phyloP scores from a whole-genome alignment of 768 basidiomycete species.

The Lentinula aciculospora region DNA sequence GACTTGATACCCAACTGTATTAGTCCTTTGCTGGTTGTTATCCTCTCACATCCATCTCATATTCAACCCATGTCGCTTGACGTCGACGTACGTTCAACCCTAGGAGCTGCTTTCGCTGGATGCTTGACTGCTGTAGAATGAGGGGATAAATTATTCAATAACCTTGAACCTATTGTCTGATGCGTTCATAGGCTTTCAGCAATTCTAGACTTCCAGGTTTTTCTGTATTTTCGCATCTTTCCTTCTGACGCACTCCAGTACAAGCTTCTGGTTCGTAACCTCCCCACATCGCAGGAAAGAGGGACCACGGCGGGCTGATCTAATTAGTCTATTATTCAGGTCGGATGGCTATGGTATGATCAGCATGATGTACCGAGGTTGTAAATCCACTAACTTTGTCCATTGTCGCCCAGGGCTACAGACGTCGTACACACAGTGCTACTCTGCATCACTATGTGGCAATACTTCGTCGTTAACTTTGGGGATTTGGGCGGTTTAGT shows the following conservation, averaged over 20 bases:
- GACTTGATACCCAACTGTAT: too few species aligned
- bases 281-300: too few species aligned
- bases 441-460: constrained; percentile 9
- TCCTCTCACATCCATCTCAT: neutral
- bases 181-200: constrained; percentile 9
- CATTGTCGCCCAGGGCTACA: neutral
- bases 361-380: neutral
- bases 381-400: too few species aligned
- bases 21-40: too few species aligned
- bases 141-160: neutral
- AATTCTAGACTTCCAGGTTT: constrained; percentile 11
- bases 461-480: constrained; percentile 2
- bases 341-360: neutral
- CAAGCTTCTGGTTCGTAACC: constrained; percentile 7
- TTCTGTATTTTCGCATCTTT: constrained; percentile 11
- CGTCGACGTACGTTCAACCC: neutral
- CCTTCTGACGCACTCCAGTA: constrained; percentile 6
- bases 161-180: neutral
- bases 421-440: constrained; percentile 9
- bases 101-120: constrained; percentile 9
- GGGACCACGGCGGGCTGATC: neutral
- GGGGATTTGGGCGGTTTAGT: neutral
- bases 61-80: constrained; percentile 1
- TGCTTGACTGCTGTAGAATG: constrained; percentile 9
- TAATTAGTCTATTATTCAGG: neutral